Conservation (phyloP, 2,329 filamentous ascomycete genomes). For the Colletotrichum cordylinicola region DNA sequence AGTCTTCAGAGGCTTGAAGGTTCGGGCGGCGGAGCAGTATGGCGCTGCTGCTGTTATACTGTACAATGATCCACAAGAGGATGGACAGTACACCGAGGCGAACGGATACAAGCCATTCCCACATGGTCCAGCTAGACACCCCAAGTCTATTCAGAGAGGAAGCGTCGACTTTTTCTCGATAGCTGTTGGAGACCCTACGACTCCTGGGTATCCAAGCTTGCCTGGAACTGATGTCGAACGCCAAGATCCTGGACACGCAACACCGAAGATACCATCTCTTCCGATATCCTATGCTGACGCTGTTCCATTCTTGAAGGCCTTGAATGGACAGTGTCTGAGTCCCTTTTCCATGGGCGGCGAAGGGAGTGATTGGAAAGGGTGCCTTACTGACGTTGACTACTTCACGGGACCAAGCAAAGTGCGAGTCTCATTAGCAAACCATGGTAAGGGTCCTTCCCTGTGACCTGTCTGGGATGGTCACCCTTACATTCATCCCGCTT, state of each 20-base stretch:
- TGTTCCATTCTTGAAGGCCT: neutral
- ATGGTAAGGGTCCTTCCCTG: neutral
- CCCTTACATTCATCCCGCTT: neutral
- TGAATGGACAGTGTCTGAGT: neutral
- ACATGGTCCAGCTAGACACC: conserved; percentile 72
- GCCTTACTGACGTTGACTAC: neutral
- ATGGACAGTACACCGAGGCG: neutral
- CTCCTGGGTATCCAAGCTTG: conserved; percentile 75
- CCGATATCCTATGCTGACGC: neutral
- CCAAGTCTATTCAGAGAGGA: conserved; percentile 74
- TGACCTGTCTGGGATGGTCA: neutral
- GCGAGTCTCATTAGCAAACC: neutral
- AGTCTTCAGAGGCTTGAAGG: conserved; percentile 75
- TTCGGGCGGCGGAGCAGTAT: conserved; percentile 74
- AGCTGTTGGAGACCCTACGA: conserved; percentile 66
- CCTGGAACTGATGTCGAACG: conserved; percentile 64
- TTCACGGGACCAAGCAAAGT: neutral
- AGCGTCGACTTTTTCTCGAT: conserved; percentile 69
- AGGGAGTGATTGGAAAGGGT: neutral
- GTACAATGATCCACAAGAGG: neutral
- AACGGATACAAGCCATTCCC: conserved; percentile 63
- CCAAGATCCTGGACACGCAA: conserved; percentile 46
- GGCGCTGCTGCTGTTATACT: conserved; percentile 69
- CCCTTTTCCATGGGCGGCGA: neutral
- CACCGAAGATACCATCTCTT: neutral